A percentile compares a stretch with the other conserved stretches of the same genome.
Conservation (phyloP, 306 rosid species). For the Castanea mollissima region DNA sequence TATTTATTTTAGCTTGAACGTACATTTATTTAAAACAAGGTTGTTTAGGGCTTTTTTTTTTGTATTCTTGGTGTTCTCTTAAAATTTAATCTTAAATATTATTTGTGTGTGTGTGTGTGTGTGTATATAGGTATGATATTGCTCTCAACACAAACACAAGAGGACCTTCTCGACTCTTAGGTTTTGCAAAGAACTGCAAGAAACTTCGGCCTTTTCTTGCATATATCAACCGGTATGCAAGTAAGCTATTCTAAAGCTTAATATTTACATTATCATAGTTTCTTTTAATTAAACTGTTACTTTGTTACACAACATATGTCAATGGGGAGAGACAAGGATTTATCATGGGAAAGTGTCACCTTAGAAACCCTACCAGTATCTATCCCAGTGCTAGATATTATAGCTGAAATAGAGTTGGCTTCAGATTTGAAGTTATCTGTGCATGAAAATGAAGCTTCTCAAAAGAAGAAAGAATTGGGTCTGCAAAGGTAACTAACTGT, state of each 20-base stretch:
- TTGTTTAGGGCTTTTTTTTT: not conserved
- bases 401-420: slow-evolving; percentile 39
- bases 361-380: slow-evolving; percentile 8
- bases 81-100: too few species aligned
- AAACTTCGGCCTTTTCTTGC: slow-evolving; percentile 49
- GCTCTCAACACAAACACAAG: slow-evolving; percentile 46
- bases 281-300: not conserved
- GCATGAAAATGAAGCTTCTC: slow-evolving; percentile 23
- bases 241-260: too few species aligned
- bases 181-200: slow-evolving; percentile 48
- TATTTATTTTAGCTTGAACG: not conserved
- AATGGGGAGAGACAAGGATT: slow-evolving; percentile 53
- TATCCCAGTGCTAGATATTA: slow-evolving; percentile 20
- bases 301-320: slow-evolving; percentile 38
- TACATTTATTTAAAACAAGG: not conserved
- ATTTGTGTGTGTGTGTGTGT: too few species aligned
- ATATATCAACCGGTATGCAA: slow-evolving; percentile 46
- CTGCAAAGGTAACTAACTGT: slow-evolving; percentile 26
- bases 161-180: slow-evolving; percentile 50
- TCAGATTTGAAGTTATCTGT: slow-evolving; percentile 20
- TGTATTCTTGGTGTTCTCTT: too few species aligned
- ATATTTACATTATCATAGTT: too few species aligned
- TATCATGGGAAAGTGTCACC: slow-evolving; percentile 26
- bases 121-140: slow-evolving; percentile 38
- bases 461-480: slow-evolving; percentile 54